Percentiles rank a stretch among this genome's conserved stretches.
Evolutionary conservation across 2,329 filamentous ascomycete genomes (phyloP).

Genomic region (Epichloe coenophiala): DNA sequence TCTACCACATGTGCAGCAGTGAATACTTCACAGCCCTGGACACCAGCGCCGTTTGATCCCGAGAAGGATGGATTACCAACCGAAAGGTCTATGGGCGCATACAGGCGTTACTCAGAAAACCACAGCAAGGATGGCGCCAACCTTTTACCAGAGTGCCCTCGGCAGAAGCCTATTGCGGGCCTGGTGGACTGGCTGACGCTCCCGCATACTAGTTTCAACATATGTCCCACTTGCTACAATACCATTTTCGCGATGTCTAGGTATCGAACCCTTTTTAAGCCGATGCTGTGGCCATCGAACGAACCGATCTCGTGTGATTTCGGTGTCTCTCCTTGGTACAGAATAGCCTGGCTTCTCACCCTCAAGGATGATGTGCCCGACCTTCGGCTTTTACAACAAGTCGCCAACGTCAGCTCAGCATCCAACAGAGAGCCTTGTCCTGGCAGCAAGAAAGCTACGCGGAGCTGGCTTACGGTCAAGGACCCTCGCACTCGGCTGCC

Average conservation of each 20-base stretch:
- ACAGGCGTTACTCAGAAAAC: constrained; percentile 39
- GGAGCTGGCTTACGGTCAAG: constrained; percentile 63
- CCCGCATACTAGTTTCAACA: constrained; percentile 56
- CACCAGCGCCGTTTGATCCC: constrained; percentile 32
- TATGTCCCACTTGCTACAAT: constrained; percentile 71
- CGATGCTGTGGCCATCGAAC: constrained; percentile 42
- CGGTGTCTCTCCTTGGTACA: constrained; percentile 63
- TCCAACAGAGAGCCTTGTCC: constrained; percentile 42
- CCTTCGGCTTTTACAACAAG: constrained; percentile 54
- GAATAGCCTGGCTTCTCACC: constrained; percentile 71
- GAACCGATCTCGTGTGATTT: constrained; percentile 62
- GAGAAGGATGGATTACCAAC: constrained; percentile 18
- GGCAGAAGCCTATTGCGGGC: constrained; percentile 46
- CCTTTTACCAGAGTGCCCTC: constrained; percentile 54
- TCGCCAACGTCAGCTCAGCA: constrained; percentile 44
- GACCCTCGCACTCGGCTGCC: constrained; percentile 52
- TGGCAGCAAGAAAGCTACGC: constrained; percentile 38
- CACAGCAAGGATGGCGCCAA: constrained; percentile 9
- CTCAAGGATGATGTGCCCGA: constrained; percentile 55
- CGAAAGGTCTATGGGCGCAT: constrained; percentile 31
- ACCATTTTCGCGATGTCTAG: constrained; percentile 54
- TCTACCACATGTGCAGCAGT: constrained; percentile 1
- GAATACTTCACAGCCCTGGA: constrained; percentile 25
- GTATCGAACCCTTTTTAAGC: constrained; percentile 51
- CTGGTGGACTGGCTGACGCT: constrained; percentile 73